Conservation (phyloP, 2,329 filamentous ascomycete species). For the Hypoxylon sp. region DNA sequence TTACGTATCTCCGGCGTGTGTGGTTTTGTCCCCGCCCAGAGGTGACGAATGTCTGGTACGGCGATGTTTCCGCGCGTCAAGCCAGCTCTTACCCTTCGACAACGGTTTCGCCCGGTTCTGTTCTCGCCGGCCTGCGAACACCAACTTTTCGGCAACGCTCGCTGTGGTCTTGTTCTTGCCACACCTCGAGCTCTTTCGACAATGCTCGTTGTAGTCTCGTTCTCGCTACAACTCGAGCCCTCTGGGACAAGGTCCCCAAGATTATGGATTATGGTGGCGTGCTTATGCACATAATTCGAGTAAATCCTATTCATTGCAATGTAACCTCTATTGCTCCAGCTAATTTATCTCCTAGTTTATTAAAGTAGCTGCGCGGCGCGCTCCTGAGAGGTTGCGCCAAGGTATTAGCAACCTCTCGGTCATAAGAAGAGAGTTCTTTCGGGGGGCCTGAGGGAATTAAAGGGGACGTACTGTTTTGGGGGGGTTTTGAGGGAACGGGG, state of each 20-base stretch:
- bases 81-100: slow-evolving; percentile 22
- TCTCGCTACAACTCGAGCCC: slow-evolving; percentile 31
- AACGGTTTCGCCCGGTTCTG: slow-evolving; percentile 33
- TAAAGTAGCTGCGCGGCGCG: neutral
- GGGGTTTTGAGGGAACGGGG: too few species aligned
- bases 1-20: neutral
- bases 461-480: too few species aligned
- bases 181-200: slow-evolving; percentile 1
- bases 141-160: slow-evolving; percentile 5
- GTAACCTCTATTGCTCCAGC: neutral
- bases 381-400: too few species aligned
- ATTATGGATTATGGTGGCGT: slow-evolving; percentile 9
- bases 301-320: neutral
- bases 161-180: neutral
- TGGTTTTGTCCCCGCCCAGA: slow-evolving; percentile 34
- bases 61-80: too few species aligned
- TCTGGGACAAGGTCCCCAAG: slow-evolving; percentile 24
- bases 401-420: too few species aligned
- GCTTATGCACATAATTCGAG: neutral
- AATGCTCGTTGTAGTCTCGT: slow-evolving; percentile 29
- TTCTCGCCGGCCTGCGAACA: slow-evolving; percentile 18
- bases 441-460: too few species aligned
- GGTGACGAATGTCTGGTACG: too few species aligned
- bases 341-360: neutral
- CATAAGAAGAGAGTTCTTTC: too few species aligned